phyloP scores from a whole-genome alignment of 2,329 filamentous ascomycete species.

The Fusarium sp. region DNA sequence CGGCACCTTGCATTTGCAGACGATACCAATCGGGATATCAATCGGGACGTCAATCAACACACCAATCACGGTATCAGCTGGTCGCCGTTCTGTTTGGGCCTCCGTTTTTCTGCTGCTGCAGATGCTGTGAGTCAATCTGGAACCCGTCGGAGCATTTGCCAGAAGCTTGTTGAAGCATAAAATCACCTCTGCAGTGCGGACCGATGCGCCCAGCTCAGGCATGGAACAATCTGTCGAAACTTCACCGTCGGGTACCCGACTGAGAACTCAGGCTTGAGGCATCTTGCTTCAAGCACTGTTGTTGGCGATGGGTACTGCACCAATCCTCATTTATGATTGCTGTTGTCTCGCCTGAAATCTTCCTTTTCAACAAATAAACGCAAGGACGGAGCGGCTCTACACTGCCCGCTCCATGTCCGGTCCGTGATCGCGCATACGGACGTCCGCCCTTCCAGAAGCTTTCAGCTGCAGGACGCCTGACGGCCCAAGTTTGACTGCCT shows the following conservation, averaged over 20 bases:
- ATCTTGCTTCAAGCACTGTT: conserved; percentile 31
- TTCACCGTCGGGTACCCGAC: conserved; percentile 34
- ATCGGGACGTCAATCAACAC: conserved; percentile 35
- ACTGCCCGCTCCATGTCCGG: conserved; percentile 31
- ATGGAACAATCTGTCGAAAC: conserved; percentile 46
- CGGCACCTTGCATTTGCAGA: conserved; percentile 50
- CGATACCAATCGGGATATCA: conserved; percentile 46
- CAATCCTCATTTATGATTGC: conserved; percentile 48
- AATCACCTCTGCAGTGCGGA: conserved; percentile 42
- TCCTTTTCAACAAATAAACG: conserved; percentile 34
- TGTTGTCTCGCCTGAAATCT: conserved; percentile 29
- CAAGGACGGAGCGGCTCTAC: conserved; percentile 25
- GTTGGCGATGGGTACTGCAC: conserved; percentile 34
- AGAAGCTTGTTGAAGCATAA: conserved; percentile 35
- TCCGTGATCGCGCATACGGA: conserved; percentile 29
- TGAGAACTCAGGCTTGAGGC: conserved; percentile 35
- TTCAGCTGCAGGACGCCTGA: conserved; percentile 37
- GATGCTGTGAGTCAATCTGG: conserved; percentile 39
- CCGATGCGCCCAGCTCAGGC: conserved; percentile 32
- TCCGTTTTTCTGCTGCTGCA: conserved; percentile 33
- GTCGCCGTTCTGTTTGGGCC: conserved; percentile 39
- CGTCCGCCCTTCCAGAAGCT: conserved; percentile 45
- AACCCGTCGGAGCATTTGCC: conserved; percentile 36
- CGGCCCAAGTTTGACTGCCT: conserved; percentile 35
- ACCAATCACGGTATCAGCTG: conserved; percentile 38